Percentiles rank a stretch among this genome's conserved stretches.
These are phyloP conservation scores for Colletotrichum chrysophilum DNA, from an alignment of 2,329 filamentous ascomycete species.

Conservation along the genomic window DNA sequence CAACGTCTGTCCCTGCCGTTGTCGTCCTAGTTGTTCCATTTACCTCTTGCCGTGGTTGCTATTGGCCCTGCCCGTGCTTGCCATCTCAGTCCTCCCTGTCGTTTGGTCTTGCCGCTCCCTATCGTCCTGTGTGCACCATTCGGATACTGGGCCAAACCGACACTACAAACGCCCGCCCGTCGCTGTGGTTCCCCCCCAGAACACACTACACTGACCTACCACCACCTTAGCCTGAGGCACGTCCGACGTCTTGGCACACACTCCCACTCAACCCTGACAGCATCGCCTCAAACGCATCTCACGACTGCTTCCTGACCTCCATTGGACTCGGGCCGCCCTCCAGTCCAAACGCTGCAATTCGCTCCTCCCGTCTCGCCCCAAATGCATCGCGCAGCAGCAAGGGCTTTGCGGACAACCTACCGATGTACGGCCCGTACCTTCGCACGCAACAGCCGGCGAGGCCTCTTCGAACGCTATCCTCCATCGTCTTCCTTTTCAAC, in stretches of 20 bases:
- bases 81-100: neutral
- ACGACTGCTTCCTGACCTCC: conserved; percentile 7
- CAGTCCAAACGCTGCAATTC: conserved; percentile 13
- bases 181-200: neutral
- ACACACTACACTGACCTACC: neutral
- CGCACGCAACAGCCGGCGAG: conserved; percentile 54
- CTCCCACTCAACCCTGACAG: neutral
- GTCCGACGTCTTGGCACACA: conserved; percentile 2
- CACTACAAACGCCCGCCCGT: neutral
- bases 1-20: neutral
- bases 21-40: neutral
- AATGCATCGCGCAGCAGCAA: conserved; percentile 78
- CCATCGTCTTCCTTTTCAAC: conserved; percentile 22
- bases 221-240: conserved; percentile 18
- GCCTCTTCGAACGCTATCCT: conserved; percentile 33
- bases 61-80: neutral
- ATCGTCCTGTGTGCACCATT: neutral
- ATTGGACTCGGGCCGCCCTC: conserved; percentile 20
- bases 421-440: conserved; percentile 68
- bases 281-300: conserved; percentile 8
- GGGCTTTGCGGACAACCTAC: conserved; percentile 72
- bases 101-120: neutral
- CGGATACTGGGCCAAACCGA: neutral
- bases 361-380: conserved; percentile 29
- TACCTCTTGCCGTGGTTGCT: neutral